These are phyloP conservation scores for Amanita inopinata DNA, from an alignment of 768 basidiomycete genomes.

Conservation along the genomic window DNA sequence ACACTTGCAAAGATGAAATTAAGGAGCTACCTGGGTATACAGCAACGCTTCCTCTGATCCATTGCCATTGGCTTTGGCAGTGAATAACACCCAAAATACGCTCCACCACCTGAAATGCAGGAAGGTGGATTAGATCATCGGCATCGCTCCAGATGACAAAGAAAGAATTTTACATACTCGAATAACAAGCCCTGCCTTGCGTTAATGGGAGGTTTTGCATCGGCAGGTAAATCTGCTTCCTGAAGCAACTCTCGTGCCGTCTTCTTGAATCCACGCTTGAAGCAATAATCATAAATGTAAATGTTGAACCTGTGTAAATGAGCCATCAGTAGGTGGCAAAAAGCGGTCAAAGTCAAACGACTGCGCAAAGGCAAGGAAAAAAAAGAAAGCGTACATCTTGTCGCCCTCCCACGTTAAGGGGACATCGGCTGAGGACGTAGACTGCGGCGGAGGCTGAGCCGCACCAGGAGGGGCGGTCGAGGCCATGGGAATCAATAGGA, in stretches of 20 bases:
- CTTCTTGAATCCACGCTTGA: slow-evolving; percentile 67
- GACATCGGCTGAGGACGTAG: slow-evolving; percentile 16
- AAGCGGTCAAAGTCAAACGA: neutral
- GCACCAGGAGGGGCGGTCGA: slow-evolving; percentile 6
- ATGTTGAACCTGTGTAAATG: slow-evolving; percentile 64
- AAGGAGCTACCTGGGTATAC: slow-evolving; percentile 53
- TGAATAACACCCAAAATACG: slow-evolving; percentile 81
- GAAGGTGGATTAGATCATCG: slow-evolving; percentile 7
- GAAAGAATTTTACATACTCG: slow-evolving; percentile 43
- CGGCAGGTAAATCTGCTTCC: slow-evolving; percentile 58
- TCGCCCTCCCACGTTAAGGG: slow-evolving; percentile 72
- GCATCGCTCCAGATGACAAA: slow-evolving; percentile 5
- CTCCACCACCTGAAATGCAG: slow-evolving; percentile 65
- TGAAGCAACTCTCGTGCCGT: slow-evolving; percentile 56
- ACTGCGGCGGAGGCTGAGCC: slow-evolving; percentile 14
- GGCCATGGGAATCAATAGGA: slow-evolving; percentile 1
- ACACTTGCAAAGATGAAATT: slow-evolving; percentile 10
- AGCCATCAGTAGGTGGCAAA: slow-evolving; percentile 1
- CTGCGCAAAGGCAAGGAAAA: slow-evolving; percentile 10
- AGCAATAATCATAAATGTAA: slow-evolving; percentile 81
- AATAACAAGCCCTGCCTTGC: slow-evolving; percentile 77
- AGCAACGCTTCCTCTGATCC: slow-evolving; percentile 64
- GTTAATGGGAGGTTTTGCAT: slow-evolving; percentile 68
- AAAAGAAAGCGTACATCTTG: slow-evolving; percentile 50
- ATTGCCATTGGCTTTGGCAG: slow-evolving; percentile 60